Evolutionary conservation across 176 grass and related monocot species (phyloP).

Genomic region (Aegilops sharonensis): DNA sequence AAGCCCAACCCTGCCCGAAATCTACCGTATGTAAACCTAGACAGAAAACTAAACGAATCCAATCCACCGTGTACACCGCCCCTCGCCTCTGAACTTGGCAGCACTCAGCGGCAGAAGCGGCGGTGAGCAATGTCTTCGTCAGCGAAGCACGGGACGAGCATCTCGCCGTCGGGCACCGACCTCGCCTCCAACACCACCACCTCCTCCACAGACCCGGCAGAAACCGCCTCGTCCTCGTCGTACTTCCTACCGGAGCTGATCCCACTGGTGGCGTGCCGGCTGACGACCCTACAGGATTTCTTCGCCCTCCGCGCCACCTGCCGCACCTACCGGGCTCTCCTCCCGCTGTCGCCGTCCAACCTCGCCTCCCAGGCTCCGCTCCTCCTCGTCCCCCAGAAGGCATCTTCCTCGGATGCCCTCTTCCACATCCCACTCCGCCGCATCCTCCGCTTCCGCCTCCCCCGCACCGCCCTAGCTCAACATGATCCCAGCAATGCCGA

Average conservation of each 20-base stretch:
- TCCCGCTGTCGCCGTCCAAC: conserved; percentile 17
- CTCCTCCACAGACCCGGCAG: neutral
- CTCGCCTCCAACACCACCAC: neutral
- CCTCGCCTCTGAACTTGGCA: no score
- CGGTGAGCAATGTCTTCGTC: neutral
- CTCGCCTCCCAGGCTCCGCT: conserved; percentile 49
- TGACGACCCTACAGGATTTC: conserved; percentile 50
- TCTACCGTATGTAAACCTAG: no score
- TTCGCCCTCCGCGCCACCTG: conserved; percentile 45
- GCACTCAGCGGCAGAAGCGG: no score
- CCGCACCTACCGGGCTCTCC: conserved; percentile 36
- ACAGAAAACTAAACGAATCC: no score
- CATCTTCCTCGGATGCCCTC: conserved; percentile 42
- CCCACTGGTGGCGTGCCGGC: conserved; percentile 31
- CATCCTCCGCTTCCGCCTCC: conserved; percentile 43
- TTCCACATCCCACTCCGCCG: conserved; percentile 44
- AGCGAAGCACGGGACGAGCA: neutral
- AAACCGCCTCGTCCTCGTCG: conserved; percentile 15
- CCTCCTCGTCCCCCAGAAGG: conserved; percentile 41
- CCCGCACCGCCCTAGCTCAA: conserved; percentile 16
- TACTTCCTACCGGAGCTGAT: conserved; percentile 25
- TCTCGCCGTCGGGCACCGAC: neutral
- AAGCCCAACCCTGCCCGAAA: no score
- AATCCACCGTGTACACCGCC: no score
- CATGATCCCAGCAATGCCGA: conserved; percentile 20